phyloP scores from a whole-genome alignment of 352 stramenopile genomes.

The Phytophthora palmivora region DNA sequence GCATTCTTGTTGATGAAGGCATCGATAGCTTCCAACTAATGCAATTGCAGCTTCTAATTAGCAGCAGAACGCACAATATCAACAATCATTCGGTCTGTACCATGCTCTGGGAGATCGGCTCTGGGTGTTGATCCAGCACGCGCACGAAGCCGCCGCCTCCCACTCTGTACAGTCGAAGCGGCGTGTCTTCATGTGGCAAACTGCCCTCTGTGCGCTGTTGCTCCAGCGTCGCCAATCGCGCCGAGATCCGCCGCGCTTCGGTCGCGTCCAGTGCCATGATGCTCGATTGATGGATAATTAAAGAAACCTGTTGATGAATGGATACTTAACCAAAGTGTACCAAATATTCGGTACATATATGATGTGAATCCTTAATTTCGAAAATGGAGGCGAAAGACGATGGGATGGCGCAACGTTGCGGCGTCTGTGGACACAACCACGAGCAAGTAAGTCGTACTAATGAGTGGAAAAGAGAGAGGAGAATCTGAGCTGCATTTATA shows the following conservation, averaged over 20 bases:
- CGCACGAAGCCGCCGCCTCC: constrained; percentile 57
- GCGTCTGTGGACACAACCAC: constrained; percentile 39
- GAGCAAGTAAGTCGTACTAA: constrained; percentile 30
- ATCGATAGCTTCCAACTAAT: constrained; percentile 51
- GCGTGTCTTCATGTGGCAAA: constrained; percentile 22
- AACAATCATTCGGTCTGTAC: constrained; percentile 25
- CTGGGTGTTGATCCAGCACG: constrained; percentile 62
- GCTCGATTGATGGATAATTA: neutral
- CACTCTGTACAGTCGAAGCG: constrained; percentile 54
- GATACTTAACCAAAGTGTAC: constrained; percentile 11
- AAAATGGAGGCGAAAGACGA: constrained; percentile 29
- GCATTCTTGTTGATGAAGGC: constrained; percentile 30
- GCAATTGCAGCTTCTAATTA: constrained; percentile 15
- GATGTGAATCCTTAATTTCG: too few species aligned
- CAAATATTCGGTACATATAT: constrained; percentile 4
- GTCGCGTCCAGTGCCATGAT: constrained; percentile 29
- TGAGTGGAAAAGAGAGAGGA: neutral
- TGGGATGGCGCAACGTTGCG: constrained; percentile 15
- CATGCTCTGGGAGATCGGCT: constrained; percentile 61
- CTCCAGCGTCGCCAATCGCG: constrained; percentile 42
- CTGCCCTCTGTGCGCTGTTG: constrained; percentile 33
- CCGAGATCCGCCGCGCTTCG: constrained; percentile 44
- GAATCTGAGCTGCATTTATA: constrained; percentile 2
- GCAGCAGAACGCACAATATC: constrained; percentile 7
- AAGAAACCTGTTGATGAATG: neutral